Percentiles rank a stretch among this genome's conserved stretches.
Evolutionary conservation across 805 yeast species (phyloP).

Genomic region (Scheffersomyces stipitis): DNA sequence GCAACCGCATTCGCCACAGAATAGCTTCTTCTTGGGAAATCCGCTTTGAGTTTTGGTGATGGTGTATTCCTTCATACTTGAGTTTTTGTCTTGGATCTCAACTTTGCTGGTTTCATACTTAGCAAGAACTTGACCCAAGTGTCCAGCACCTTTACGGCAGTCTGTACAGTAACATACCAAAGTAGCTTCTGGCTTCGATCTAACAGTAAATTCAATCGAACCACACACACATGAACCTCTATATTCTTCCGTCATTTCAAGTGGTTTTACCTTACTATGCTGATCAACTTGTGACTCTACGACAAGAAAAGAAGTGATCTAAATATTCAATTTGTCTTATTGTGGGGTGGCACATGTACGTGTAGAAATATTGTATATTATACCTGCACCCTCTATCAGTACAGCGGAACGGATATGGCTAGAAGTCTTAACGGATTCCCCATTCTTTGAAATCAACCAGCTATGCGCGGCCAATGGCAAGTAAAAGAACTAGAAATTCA

Average conservation of each 20-base stretch:
- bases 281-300: no score
- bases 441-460: no score
- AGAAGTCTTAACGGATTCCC: no score
- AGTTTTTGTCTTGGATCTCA: conserved; percentile 1
- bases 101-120: conserved; percentile 6
- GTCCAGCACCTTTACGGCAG: conserved; percentile 13
- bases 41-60: conserved; percentile 9
- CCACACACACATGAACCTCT: conserved; percentile 10
- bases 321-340: no score
- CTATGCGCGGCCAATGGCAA: no score
- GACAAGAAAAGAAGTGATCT: no score
- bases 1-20: conserved; percentile 9
- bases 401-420: no score
- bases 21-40: conserved; percentile 8
- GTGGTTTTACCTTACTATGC: no score
- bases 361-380: no score
- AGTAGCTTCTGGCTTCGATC: conserved; percentile 5
- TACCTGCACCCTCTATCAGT: no score
- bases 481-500: no score
- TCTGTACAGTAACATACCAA: conserved; percentile 9
- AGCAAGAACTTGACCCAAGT: conserved; percentile 9
- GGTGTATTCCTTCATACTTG: conserved; percentile 4
- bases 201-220: conserved; percentile 1
- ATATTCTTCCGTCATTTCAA: not conserved
- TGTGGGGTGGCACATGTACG: no score